Evolutionary conservation across 2,329 filamentous ascomycete genomes (phyloP), one percentile per base, ranked within the genome.

Genomic region (Trichocomaceae sp.): DNA sequence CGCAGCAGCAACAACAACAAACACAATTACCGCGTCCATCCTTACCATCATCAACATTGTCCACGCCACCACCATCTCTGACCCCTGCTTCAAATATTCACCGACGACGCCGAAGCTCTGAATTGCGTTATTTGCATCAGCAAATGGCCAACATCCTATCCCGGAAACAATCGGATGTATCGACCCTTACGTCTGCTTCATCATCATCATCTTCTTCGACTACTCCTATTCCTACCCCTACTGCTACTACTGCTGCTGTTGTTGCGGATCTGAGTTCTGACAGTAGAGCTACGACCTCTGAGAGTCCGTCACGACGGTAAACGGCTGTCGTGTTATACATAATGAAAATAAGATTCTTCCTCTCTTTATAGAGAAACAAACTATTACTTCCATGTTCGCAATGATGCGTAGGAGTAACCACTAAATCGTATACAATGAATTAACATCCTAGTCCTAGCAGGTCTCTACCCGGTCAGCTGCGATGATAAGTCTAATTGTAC

Each of bases 91-190:
- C 44, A 13, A 47, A 53, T 33, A 41, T n/a, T 10, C 51, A 42
- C 39, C 20, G 20, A 10, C 51, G 51, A 17, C 51, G 51, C 33
- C 51, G 51, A 39, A 53, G 51, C 51, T 53, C 51, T 5, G 51
- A 53, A 47, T 13, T 53, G 44, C 51, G 51, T 12, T 37, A 35
- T 19, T 31, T 53, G 31, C 51, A 53, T 3, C 51, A 47, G 9
- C 51, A 53, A 47, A 53, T 53, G 51, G 51, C 44, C 3, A 53
- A 53, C 13, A 53, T 53, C 31, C 10, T 53, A 9, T 39, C 47
- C 13, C 19, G 51, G 3, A 53, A 53, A 41, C 51, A 53, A n/a
- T 53, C 51, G 1, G 51, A 53, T 15, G 15, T 15, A 10, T 51
- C 49, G 19, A 39, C 19, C n/a, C 35, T n/a, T 8, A 17, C 35